Base-by-base conservation (phyloP, 169 alveolate species). In the Fabrea salina region DNA sequence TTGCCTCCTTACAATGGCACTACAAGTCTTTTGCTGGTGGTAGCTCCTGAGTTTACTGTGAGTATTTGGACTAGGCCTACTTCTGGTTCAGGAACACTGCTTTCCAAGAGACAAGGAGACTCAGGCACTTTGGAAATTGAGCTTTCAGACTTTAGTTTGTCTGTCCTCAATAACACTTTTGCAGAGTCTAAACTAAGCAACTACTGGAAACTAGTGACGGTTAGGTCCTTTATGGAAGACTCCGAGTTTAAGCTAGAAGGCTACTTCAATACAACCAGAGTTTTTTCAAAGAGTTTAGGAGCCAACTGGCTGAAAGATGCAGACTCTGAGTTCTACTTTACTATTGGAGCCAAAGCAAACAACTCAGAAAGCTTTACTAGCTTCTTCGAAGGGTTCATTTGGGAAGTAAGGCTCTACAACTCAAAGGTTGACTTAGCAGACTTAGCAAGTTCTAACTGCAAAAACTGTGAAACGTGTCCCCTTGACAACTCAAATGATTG, bases 391-490 rank as follows among this genome's bases (percentile, higher is more conserved):
- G 75, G 75, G 13, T 64, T 19, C 27, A 30, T 64, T 3, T 64
- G 75, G 49, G 35, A 32, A 6, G 33, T 64, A 2, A 64, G n/a
- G 27, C 13, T 64, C n/a, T 13, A 32, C 27, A 64, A 64, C 27
- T 13, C 22, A 2, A n/a, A 37, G 5, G 22, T 16, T 64, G n/a
- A n/a, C n/a, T n/a, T n/a, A n/a, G 35, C 49, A 13, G 5, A 37
- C 11, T 6, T 39, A 11, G 35, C 33, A 39, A 39, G 19, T 4
- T 64, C 75, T 16, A 11, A 35, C 3, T 0, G 54, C 27, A n/a
- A 19, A 54, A 56, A 56, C 19, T 64, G 75, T 35, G 35, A 51
- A 35, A 7, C 41, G 19, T 64, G 75, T 33, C 75, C 75, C 19
- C 19, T 2, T 37, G 75, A 64, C 7, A 64, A 64, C 41, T 64